Evolutionary conservation across 2,329 filamentous ascomycete genomes (phyloP), one percentile per base, ranked within the genome.

Genomic region (Colletotrichum melonis): DNA sequence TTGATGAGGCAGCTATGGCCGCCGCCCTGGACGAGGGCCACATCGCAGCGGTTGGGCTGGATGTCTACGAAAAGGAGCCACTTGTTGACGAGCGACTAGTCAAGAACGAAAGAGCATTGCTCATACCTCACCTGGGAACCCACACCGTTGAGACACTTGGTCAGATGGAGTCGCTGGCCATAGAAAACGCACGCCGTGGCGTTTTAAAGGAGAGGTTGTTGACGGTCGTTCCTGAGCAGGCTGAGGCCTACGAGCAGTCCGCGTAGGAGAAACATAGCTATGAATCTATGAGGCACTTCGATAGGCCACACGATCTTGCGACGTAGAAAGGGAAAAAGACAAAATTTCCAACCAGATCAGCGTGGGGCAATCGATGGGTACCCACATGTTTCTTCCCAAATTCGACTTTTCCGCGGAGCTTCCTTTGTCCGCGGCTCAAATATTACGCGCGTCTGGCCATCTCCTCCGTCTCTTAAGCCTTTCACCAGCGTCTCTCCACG

Each of bases 41-140:
- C 70, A 85, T 91, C 9, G 87, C 84, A 72, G 86, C 87, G 3
- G 87, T 84, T 0, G 89, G 89, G 0, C 77, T 91, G 38, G 89
- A 91, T 74, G 89, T 91, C 11, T 91, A 87, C 67, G 88, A 91
- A 77, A 76, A 81, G 63, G 89, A 91, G 79, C 92, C 92, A 0
- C 83, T 86, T 74, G 83, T 94, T 5, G 89, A 93, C 75, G 88
- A 89, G 2, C 88, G 88, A 1, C 81, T 94, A 19, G 68, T 92
- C 2, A 82, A 82, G 64, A 92, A 92, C 76, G 87, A 87, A 5
- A 86, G 89, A 74, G 90, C 91, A 0, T 83, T 92, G 68, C 82
- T 93, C 22, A 81, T 93, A 56, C 92, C 92, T 46, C 92, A 94
- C 77, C 88, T 94, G 83, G 92, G 92, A 0, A 94, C 91, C 0